A percentile compares a stretch with the other conserved stretches of the same genome.
Conservation (phyloP, 352 stramenopile genomes). For the Globisporangium solare region DNA sequence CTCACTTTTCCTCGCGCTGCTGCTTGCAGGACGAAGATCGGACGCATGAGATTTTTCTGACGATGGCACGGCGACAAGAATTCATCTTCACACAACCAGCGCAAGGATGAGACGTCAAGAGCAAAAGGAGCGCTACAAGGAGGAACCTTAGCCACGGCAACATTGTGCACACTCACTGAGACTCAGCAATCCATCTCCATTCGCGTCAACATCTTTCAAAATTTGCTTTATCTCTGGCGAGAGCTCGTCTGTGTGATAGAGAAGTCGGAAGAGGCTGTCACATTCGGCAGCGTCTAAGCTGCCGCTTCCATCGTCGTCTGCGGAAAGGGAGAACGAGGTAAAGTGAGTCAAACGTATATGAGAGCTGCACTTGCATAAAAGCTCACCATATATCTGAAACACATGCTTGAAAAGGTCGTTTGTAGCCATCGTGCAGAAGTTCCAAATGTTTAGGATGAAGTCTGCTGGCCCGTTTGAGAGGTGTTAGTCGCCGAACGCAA, state of each 20-base stretch:
- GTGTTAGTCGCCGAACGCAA: not conserved
- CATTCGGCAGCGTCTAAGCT: slow-evolving; percentile 40
- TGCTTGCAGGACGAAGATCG: slow-evolving; percentile 34
- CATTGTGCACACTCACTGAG: slow-evolving; percentile 12
- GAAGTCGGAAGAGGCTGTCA: slow-evolving; percentile 45
- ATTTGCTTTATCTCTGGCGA: slow-evolving; percentile 27
- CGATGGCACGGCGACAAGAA: slow-evolving; percentile 32
- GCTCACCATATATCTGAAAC: slow-evolving; percentile 43
- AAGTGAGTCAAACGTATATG: not conserved
- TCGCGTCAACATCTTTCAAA: slow-evolving; percentile 28
- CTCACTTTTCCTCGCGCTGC: slow-evolving; percentile 21
- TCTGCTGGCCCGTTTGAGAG: slow-evolving; percentile 13
- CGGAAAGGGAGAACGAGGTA: not conserved
- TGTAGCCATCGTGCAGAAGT: slow-evolving; percentile 47
- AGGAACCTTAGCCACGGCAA: not conserved
- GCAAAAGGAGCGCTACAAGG: not conserved
- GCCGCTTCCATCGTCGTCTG: slow-evolving; percentile 46
- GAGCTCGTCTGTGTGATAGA: slow-evolving; percentile 42
- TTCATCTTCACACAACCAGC: slow-evolving; percentile 19
- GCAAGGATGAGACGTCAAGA: too few relatives aligned
- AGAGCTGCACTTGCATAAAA: not conserved
- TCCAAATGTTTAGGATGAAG: slow-evolving; percentile 58
- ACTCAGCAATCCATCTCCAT: slow-evolving; percentile 27
- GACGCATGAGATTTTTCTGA: slow-evolving; percentile 35
- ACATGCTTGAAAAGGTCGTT: slow-evolving; percentile 33